Base-by-base conservation (phyloP, 2,329 filamentous ascomycete genomes). In the Tolypocladium tundrense region DNA sequence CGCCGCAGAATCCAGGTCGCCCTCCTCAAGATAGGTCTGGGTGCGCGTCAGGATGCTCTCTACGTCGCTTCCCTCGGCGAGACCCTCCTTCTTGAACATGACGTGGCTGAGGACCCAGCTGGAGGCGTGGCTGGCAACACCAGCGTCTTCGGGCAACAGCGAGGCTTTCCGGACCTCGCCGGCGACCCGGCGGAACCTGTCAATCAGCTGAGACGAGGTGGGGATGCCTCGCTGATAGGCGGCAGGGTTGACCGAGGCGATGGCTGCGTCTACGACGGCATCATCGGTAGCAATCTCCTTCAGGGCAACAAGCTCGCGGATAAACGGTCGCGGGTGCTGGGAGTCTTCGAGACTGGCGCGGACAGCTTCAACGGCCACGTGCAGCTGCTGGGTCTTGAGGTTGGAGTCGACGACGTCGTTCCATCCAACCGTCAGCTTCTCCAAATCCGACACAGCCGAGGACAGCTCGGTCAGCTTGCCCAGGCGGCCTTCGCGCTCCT, bases 171-270 rank as follows among this genome's bases (percentile, higher is more conserved):
- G 86, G 45, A 99, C 94, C 76, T 99, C 94, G 58, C 79, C 78
- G 2, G 94, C 90, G 19, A 99, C 94, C 55, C 91, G 88, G 50
- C 94, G 87, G 87, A 99, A 99, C 62, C 94, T 88, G 75, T 99
- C 94, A 64, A 97, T 89, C 40, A 99, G 84, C 72, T 95, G 90
- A 27, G 91, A 81, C 0, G 89, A 79, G 16, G 88, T 91, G 31
- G 91, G 86, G 59, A 99, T 86, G 59, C 94, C 94, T 58, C 88
- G 88, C 76, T 97, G 94, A 78, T 99, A 99, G 24, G 94, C 91
- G 13, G 83, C 79, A 3, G 94, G 94, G 78, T 95, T 95, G 74
- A 99, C 96, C 37, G 91, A 96, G n/a, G 90, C 88, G 67, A 99
- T 96, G 60, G 94, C 94, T 4, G 93, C 93, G 65, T 91, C 87